These are phyloP conservation scores for Millerago galiae DNA, from an alignment of 805 yeast species.

Conservation along the genomic window DNA sequence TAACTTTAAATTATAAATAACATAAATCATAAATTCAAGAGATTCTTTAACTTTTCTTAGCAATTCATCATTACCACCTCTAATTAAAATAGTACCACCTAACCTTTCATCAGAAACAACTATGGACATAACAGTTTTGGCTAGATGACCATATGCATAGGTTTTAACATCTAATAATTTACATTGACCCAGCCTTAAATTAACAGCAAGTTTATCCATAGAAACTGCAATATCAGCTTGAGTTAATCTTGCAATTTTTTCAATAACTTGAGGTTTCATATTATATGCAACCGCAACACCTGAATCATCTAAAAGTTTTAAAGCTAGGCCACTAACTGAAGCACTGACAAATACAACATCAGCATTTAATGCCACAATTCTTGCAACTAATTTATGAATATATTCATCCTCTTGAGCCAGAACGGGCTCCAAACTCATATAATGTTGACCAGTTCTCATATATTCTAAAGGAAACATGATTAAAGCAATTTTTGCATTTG, in stretches of 20 bases:
- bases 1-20: slow-evolving; percentile 68
- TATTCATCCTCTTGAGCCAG: slow-evolving; percentile 85
- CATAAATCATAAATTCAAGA: slow-evolving; percentile 72
- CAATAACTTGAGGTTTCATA: slow-evolving; percentile 75
- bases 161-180: slow-evolving; percentile 63
- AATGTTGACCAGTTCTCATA: slow-evolving; percentile 65
- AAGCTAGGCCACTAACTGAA: slow-evolving; percentile 76
- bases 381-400: slow-evolving; percentile 69
- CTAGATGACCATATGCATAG: slow-evolving; percentile 45
- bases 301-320: slow-evolving; percentile 61
- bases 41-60: slow-evolving; percentile 69
- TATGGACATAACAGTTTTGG: slow-evolving; percentile 72
- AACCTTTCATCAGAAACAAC: slow-evolving; percentile 66
- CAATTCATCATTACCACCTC: slow-evolving; percentile 66
- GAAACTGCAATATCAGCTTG: slow-evolving; percentile 82
- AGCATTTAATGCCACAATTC: slow-evolving; percentile 73
- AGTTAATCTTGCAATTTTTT: slow-evolving; percentile 70
- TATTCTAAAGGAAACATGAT: slow-evolving; percentile 89
- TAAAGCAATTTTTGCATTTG: slow-evolving; percentile 69
- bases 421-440: slow-evolving; percentile 76
- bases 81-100: slow-evolving; percentile 81
- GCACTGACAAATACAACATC: slow-evolving; percentile 74
- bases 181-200: slow-evolving; percentile 71
- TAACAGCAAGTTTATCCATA: slow-evolving; percentile 73
- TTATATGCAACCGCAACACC: slow-evolving; percentile 78